Percentiles rank a stretch among this genome's conserved stretches.
Conservation (phyloP, 73 alveolate genomes). For the Paramecium biaurelia region DNA sequence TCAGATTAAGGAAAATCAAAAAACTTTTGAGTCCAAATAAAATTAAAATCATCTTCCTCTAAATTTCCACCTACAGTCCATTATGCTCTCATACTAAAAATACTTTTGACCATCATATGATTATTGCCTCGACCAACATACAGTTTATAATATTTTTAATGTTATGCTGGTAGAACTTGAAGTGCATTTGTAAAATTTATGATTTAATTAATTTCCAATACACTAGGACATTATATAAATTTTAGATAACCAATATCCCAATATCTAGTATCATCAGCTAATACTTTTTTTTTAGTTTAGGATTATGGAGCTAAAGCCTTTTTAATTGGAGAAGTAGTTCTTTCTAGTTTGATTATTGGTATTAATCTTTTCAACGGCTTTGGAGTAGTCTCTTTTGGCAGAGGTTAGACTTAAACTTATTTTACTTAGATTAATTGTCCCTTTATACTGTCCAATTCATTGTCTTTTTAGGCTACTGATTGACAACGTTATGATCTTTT, state of each 20-base stretch:
- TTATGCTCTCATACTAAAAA: not conserved
- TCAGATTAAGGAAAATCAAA: not conserved
- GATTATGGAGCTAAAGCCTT: not conserved
- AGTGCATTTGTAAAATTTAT: constrained; percentile 20
- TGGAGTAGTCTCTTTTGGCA: constrained; percentile 21
- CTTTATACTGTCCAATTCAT: not conserved
- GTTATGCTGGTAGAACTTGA: constrained; percentile 25
- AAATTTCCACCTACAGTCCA: not conserved
- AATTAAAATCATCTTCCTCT: constrained; percentile 44
- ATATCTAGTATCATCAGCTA: not conserved
- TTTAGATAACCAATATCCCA: constrained; percentile 32
- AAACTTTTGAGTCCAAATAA: constrained; percentile 37
- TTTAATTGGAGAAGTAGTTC: not conserved
- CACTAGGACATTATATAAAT: not conserved
- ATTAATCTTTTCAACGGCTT: not conserved
- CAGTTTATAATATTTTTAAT: constrained; percentile 34
- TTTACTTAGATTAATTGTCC: constrained; percentile 30
- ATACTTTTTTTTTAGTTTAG: not conserved
- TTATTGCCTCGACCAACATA: constrained; percentile 53
- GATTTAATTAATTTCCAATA: not conserved
- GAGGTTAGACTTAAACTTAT: not conserved
- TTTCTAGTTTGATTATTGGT: constrained; percentile 6
- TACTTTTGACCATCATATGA: constrained; percentile 41
- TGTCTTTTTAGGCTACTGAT: constrained; percentile 28
- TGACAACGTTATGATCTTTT: constrained; percentile 21